Percentiles rank a stretch among this genome's conserved stretches.
phyloP scores from a whole-genome alignment of 768 basidiomycete species.

The Macrolepiota albuminosa region DNA sequence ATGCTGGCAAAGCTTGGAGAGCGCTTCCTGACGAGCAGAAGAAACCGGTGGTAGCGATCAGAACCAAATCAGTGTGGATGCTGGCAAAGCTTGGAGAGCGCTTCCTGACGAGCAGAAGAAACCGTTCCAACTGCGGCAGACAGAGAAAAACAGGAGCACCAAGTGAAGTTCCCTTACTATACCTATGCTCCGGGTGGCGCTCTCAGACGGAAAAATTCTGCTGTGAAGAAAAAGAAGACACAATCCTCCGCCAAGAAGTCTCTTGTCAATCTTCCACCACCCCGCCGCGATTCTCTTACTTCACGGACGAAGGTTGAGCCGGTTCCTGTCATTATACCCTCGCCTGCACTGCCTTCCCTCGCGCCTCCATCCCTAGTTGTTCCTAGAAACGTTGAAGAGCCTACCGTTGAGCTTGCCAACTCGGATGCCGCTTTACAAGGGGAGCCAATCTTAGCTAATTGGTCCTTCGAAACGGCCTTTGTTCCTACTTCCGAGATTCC shows the following conservation, averaged over 20 bases:
- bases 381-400: neutral
- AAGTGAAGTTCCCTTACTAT: conserved; percentile 24
- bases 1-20: conserved; percentile 27
- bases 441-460: neutral
- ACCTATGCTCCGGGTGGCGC: conserved; percentile 20
- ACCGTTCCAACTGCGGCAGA: conserved; percentile 18
- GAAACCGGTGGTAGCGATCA: conserved; percentile 24
- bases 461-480: conserved; percentile 9
- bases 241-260: conserved; percentile 2
- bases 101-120: conserved; percentile 19
- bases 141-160: conserved; percentile 23
- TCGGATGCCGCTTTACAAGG: neutral
- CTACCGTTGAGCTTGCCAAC: neutral
- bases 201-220: conserved; percentile 10
- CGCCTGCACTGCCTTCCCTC: neutral
- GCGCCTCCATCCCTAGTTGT: neutral
- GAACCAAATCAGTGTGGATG: conserved; percentile 28
- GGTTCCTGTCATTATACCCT: neutral
- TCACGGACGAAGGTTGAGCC: neutral
- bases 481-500: conserved; percentile 21
- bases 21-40: conserved; percentile 16
- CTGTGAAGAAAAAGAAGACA: conserved; percentile 3
- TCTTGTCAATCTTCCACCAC: neutral
- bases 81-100: conserved; percentile 25
- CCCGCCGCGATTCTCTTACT: neutral